Percentiles rank a stretch among this genome's conserved stretches.
Conservation (phyloP, 345 rosid species). For the Moricandia arvensis region DNA sequence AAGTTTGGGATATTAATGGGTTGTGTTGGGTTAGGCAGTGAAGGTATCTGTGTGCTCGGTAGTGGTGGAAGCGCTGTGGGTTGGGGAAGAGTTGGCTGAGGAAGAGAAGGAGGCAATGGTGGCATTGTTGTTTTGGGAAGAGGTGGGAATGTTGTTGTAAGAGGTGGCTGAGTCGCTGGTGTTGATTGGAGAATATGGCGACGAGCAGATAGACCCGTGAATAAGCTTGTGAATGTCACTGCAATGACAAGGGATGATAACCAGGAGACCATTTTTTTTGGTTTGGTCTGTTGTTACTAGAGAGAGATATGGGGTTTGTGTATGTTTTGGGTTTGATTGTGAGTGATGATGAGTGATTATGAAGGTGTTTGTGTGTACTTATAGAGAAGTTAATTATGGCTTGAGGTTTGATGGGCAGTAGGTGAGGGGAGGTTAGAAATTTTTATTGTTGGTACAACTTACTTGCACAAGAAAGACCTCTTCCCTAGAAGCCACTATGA, state of each 20-base stretch:
- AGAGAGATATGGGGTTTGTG: background rate
- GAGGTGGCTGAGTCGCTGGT: slow-evolving; percentile 24
- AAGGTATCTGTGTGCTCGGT: slow-evolving; percentile 18
- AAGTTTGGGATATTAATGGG: slow-evolving; percentile 33
- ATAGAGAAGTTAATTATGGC: slow-evolving; percentile 3
- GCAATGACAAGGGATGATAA: slow-evolving; percentile 26
- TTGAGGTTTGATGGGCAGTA: slow-evolving; percentile 28
- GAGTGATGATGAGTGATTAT: slow-evolving; percentile 9
- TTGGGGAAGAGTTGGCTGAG: slow-evolving; percentile 21
- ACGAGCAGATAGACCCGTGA: slow-evolving; percentile 23
- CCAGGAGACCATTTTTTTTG: slow-evolving; percentile 10
- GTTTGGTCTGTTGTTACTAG: background rate
- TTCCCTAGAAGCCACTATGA: background rate
- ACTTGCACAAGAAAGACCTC: background rate
- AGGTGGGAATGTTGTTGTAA: slow-evolving; percentile 31
- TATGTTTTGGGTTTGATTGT: background rate
- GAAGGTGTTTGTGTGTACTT: slow-evolving; percentile 12
- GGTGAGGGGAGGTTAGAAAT: background rate
- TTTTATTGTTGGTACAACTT: slow-evolving; percentile 24
- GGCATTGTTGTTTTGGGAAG: slow-evolving; percentile 25
- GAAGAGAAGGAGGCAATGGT: slow-evolving; percentile 20
- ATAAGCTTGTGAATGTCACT: slow-evolving; percentile 32
- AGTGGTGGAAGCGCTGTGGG: slow-evolving; percentile 29
- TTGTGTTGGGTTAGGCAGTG: slow-evolving; percentile 33
- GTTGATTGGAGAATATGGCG: slow-evolving; percentile 36